phyloP scores from a whole-genome alignment of 78 protist genomes.

The Tieghemostelium lacteum region DNA sequence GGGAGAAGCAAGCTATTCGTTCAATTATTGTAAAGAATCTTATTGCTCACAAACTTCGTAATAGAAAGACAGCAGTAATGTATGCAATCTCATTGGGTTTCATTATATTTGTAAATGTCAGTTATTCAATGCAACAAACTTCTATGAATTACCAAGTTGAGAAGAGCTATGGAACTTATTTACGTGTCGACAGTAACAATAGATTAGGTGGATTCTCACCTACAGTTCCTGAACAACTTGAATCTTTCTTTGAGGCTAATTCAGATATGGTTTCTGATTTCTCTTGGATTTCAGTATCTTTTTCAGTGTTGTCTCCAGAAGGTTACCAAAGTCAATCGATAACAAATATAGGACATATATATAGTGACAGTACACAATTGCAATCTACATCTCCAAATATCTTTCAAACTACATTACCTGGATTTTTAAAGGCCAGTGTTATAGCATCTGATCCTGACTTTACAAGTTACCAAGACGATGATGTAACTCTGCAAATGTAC shows the following conservation, averaged over 20 bases:
- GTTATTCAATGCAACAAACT: slow-evolving; percentile 67
- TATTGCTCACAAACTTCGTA: slow-evolving; percentile 93
- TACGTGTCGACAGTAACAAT: background rate
- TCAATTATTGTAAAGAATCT: slow-evolving; percentile 90
- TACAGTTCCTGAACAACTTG: background rate
- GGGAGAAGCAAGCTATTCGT: slow-evolving; percentile 84
- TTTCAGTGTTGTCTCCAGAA: background rate
- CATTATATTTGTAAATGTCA: slow-evolving; percentile 91
- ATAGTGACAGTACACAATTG: slow-evolving; percentile 19
- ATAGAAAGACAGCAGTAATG: slow-evolving; percentile 95
- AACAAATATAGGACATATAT: slow-evolving; percentile 72
- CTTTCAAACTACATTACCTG: slow-evolving; percentile 21
- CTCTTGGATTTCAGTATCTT: background rate
- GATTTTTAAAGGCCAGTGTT: slow-evolving; percentile 35
- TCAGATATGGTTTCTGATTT: background rate
- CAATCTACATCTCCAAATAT: slow-evolving; percentile 80
- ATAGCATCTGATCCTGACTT: slow-evolving; percentile 27
- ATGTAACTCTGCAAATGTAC: slow-evolving; percentile 29
- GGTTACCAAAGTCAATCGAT: slow-evolving; percentile 4
- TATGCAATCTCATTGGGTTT: slow-evolving; percentile 91
- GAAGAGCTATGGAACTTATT: slow-evolving; percentile 30
- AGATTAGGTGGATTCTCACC: background rate
- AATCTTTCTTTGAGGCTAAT: background rate
- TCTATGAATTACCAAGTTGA: slow-evolving; percentile 68
- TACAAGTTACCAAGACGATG: background rate